phyloP scores from a whole-genome alignment of 2,329 filamentous ascomycete species.

The Penicillium crustosum region DNA sequence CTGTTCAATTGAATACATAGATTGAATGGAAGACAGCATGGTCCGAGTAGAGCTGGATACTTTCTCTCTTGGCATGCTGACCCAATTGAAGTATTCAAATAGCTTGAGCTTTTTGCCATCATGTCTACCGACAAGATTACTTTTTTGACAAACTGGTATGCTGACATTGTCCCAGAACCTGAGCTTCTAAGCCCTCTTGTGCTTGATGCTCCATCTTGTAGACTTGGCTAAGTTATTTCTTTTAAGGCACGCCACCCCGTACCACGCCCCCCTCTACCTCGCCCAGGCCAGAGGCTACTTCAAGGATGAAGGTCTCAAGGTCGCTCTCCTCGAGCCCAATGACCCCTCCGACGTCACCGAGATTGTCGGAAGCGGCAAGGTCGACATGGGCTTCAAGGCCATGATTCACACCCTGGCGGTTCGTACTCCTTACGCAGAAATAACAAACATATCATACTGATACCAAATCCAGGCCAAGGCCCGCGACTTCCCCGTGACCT shows the following conservation, averaged over 20 bases:
- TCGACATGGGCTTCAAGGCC: slow-evolving; percentile 77
- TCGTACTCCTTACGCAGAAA: slow-evolving; percentile 24
- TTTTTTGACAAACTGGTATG: slow-evolving; percentile 79
- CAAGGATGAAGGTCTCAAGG: slow-evolving; percentile 72
- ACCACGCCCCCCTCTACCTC: slow-evolving; percentile 75
- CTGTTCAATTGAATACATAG: slow-evolving; percentile 6
- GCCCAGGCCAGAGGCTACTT: slow-evolving; percentile 75
- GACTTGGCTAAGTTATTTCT: slow-evolving; percentile 31
- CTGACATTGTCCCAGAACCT: slow-evolving; percentile 17
- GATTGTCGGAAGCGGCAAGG: slow-evolving; percentile 73
- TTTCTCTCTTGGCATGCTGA: slow-evolving; percentile 31
- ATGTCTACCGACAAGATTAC: slow-evolving; percentile 86
- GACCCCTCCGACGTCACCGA: slow-evolving; percentile 81
- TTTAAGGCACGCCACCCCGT: slow-evolving; percentile 73
- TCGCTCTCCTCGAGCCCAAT: slow-evolving; percentile 74
- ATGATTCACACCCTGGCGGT: slow-evolving; percentile 80
- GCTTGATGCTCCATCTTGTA: neutral
- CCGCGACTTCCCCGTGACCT: slow-evolving; percentile 69
- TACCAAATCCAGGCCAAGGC: slow-evolving; percentile 63
- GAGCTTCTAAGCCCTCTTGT: neutral
- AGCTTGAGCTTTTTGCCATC: slow-evolving; percentile 43
- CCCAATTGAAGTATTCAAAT: slow-evolving; percentile 25
- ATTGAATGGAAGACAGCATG: neutral
- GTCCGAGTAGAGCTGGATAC: slow-evolving; percentile 13
- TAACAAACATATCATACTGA: slow-evolving; percentile 4